phyloP scores from a whole-genome alignment of 495 filamentous ascomycete genomes.

The Aspergillus diversus region DNA sequence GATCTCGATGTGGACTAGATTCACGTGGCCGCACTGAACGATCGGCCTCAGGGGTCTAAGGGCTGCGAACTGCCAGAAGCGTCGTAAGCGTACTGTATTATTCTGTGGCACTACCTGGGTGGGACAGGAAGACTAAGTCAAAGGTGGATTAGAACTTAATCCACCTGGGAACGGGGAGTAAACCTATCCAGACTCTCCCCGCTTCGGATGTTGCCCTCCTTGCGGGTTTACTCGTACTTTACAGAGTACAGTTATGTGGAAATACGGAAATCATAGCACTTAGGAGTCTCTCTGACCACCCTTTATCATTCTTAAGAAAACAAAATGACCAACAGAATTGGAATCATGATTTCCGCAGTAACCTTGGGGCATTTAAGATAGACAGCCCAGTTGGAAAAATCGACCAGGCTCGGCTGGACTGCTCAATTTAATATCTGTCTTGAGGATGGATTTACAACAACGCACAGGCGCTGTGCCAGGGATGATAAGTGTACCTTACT shows the following conservation, averaged over 20 bases:
- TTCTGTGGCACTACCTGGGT: slow-evolving; percentile 11
- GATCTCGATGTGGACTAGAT: slow-evolving; percentile 30
- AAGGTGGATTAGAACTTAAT: background rate
- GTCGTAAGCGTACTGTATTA: slow-evolving; percentile 23
- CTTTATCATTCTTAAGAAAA: background rate
- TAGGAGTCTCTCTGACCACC: background rate
- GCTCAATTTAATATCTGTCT: background rate
- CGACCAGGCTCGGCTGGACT: background rate
- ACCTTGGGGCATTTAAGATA: background rate
- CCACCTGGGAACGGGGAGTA: background rate
- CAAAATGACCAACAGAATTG: background rate
- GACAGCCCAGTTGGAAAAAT: background rate
- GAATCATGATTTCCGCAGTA: background rate
- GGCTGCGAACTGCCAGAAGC: slow-evolving; percentile 28
- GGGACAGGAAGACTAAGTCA: background rate
- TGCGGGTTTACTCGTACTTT: slow-evolving; percentile 1
- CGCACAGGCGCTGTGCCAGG: background rate
- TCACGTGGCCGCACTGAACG: slow-evolving; percentile 31
- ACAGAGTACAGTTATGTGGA: background rate
- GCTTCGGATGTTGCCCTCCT: slow-evolving; percentile 7
- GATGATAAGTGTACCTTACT: background rate
- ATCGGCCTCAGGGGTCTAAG: slow-evolving; percentile 34
- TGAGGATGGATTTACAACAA: background rate
- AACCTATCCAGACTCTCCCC: background rate
- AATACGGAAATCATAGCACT: background rate